These are phyloP conservation scores for Aspergillus taichungensis DNA, from an alignment of 495 filamentous ascomycete species.

Conservation along the genomic window DNA sequence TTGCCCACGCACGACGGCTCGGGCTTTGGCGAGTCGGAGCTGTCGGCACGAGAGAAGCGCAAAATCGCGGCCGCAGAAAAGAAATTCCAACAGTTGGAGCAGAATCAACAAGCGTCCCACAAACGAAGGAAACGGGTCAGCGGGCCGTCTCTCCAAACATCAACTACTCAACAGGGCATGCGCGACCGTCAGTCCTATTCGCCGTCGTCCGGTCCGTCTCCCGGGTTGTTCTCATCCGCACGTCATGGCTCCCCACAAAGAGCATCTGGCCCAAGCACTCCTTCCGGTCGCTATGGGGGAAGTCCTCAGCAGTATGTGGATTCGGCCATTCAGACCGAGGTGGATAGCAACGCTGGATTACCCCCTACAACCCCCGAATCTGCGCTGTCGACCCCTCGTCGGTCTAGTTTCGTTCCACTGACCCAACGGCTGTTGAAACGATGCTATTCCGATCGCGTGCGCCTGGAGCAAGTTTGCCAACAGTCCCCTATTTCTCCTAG, in stretches of 20 bases:
- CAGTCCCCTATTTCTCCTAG: constrained; percentile 7
- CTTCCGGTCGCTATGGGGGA: constrained; percentile 16
- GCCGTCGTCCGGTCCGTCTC: constrained; percentile 17
- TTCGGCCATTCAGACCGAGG: constrained; percentile 37
- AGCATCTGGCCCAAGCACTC: constrained; percentile 23
- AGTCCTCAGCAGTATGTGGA: constrained; percentile 35
- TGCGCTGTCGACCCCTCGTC: constrained; percentile 7
- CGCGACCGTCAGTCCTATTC: constrained; percentile 20
- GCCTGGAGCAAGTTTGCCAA: constrained; percentile 19
- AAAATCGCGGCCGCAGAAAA: constrained; percentile 82
- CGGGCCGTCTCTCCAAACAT: constrained; percentile 29
- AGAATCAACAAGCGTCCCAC: constrained; percentile 35
- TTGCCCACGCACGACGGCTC: constrained; percentile 34
- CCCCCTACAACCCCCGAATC: not conserved
- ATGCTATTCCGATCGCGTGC: constrained; percentile 34
- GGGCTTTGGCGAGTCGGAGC: constrained; percentile 48
- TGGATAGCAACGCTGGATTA: constrained; percentile 23
- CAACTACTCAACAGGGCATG: constrained; percentile 4
- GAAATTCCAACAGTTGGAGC: constrained; percentile 52
- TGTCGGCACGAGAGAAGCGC: constrained; percentile 78
- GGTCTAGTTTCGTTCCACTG: constrained; percentile 26
- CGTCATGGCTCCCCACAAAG: constrained; percentile 22
- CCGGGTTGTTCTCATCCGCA: constrained; percentile 8
- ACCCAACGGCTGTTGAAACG: constrained; percentile 37
- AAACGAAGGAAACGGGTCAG: constrained; percentile 42